Conservation (phyloP, 345 rosid species). For the Gossypium sturtianum region DNA sequence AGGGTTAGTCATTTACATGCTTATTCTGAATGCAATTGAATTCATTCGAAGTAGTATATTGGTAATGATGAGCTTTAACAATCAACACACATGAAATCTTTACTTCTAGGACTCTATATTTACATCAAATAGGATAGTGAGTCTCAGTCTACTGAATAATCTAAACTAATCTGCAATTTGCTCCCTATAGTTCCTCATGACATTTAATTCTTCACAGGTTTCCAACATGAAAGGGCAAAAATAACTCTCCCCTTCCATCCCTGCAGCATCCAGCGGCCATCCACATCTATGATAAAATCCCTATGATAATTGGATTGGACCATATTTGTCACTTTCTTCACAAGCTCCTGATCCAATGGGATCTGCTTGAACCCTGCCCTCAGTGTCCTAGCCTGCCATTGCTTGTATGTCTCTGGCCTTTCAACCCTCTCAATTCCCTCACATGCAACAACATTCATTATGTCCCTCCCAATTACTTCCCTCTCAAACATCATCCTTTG, state of each 20-base stretch:
- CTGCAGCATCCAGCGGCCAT: constrained; percentile 72
- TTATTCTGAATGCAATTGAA: background rate
- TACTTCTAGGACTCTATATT: background rate
- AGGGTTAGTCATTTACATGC: background rate
- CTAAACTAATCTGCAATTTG: background rate
- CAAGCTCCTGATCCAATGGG: constrained; percentile 38
- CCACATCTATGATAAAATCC: constrained; percentile 58
- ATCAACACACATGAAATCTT: background rate
- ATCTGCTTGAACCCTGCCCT: constrained; percentile 64
- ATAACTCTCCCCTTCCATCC: constrained; percentile 87
- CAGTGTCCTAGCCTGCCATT: constrained; percentile 49
- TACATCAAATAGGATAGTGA: background rate
- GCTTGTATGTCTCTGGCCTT: constrained; percentile 75
- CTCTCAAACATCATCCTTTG: constrained; percentile 42
- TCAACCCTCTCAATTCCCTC: constrained; percentile 55
- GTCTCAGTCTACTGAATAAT: background rate
- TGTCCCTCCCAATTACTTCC: constrained; percentile 34
- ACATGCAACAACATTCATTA: constrained; percentile 54
- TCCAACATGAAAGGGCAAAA: constrained; percentile 67
- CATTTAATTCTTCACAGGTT: constrained; percentile 26
- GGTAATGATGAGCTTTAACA: background rate
- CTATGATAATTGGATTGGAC: constrained; percentile 44
- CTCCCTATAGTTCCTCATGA: background rate
- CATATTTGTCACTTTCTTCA: constrained; percentile 35
- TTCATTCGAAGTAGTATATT: background rate